Conservation (phyloP, 2,329 filamentous ascomycete genomes). For the Trichophyton schoenleinii region DNA sequence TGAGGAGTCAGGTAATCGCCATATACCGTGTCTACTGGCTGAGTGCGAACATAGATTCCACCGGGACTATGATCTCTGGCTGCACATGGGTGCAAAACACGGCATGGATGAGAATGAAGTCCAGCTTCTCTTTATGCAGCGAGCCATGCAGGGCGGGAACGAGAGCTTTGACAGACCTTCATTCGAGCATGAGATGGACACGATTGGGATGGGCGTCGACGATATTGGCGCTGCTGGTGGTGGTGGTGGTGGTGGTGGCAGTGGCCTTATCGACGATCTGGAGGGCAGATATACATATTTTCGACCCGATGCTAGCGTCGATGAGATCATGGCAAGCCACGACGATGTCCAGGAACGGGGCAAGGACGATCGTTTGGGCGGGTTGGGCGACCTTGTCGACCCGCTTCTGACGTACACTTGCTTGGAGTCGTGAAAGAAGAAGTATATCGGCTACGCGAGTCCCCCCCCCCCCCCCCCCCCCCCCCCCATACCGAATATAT, state of each 20-base stretch:
- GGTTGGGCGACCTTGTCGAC: constrained; percentile 22
- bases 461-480: too few species aligned
- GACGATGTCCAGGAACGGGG: not conserved
- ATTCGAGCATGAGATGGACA: constrained; percentile 7
- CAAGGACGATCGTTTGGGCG: not conserved
- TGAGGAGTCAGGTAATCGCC: constrained; percentile 34
- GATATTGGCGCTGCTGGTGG: not conserved
- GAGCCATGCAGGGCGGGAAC: constrained; percentile 25
- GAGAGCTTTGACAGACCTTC: constrained; percentile 9
- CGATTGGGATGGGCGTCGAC: not conserved
- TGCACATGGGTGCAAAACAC: constrained; percentile 42
- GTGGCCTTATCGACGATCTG: constrained; percentile 5
- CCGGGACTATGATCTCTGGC: constrained; percentile 45
- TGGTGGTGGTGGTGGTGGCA: not conserved
- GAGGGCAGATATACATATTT: constrained; percentile 1
- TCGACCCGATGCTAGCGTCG: not conserved
- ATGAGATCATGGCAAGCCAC: constrained; percentile 4
- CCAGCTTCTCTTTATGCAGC: constrained; percentile 29
- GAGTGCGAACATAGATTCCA: constrained; percentile 44
- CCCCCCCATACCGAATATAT: not conserved
- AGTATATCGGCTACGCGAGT: too few species aligned
- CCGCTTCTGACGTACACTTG: constrained; percentile 21
- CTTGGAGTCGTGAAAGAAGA: not conserved
- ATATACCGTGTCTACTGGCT: constrained; percentile 40
- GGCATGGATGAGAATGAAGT: constrained; percentile 28